Evolutionary conservation across 805 yeast species (phyloP).

Genomic region (Schwanniomyces pseudopolymorphus): DNA sequence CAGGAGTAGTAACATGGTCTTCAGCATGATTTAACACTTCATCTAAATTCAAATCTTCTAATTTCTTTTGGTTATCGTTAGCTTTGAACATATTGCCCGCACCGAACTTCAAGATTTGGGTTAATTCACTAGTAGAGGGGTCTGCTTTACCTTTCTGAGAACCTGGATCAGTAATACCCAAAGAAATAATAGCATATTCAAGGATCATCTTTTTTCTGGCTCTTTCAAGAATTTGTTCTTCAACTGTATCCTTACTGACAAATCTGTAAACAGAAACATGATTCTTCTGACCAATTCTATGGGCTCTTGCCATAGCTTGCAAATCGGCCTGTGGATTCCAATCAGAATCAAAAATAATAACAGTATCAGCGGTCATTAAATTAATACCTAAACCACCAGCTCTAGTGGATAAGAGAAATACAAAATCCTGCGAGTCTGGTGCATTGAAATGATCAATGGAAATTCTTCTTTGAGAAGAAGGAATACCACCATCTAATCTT

Average conservation of each 20-base stretch:
- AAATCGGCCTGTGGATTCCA: conserved; percentile 99
- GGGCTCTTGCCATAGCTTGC: conserved; percentile 99
- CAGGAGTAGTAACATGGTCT: conserved; percentile 95
- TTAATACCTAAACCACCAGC: conserved; percentile 99
- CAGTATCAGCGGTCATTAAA: conserved; percentile 99
- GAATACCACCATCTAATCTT: conserved; percentile 94
- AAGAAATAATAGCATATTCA: conserved; percentile 94
- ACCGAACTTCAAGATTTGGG: conserved; percentile 94
- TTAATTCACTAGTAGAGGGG: conserved; percentile 80
- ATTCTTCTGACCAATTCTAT: conserved; percentile 98
- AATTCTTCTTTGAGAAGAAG: conserved; percentile 88
- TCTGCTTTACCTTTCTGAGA: conserved; percentile 55
- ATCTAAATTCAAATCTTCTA: conserved; percentile 92
- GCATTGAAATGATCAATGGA: conserved; percentile 97
- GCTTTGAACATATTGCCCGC: conserved; percentile 98
- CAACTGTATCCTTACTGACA: conserved; percentile 97
- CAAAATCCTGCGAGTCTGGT: conserved; percentile 89
- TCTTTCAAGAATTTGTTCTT: conserved; percentile 93
- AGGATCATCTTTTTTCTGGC: conserved; percentile 98
- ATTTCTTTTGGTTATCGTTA: conserved; percentile 90
- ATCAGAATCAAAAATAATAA: conserved; percentile 94
- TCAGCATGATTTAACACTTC: conserved; percentile 97
- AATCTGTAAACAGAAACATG: conserved; percentile 97
- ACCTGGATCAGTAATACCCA: conserved; percentile 86
- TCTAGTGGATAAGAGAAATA: conserved; percentile 85